Conservation (phyloP, 2,329 filamentous ascomycete species). For the Magnaporthales sp. region DNA sequence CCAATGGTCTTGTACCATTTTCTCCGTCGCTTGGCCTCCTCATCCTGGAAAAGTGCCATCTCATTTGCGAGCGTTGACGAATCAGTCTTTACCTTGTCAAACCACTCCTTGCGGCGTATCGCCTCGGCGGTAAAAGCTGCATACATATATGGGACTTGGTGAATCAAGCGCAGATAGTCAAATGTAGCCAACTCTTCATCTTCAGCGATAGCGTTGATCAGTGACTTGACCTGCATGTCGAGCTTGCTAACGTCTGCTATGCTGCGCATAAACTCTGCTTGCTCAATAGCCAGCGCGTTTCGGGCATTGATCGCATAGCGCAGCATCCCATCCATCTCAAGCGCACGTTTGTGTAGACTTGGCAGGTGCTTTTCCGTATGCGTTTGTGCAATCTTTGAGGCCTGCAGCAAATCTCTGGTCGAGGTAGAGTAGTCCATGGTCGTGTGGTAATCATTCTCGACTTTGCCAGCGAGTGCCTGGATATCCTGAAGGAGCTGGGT, state of each 20-base stretch:
- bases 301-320: conserved; percentile 54
- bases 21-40: conserved; percentile 79
- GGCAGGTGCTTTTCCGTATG: conserved; percentile 56
- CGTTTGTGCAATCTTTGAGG: conserved; percentile 53
- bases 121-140: conserved; percentile 83
- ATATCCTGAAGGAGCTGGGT: conserved; percentile 72
- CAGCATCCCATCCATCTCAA: conserved; percentile 54
- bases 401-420: conserved; percentile 49
- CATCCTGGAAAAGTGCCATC: conserved; percentile 84
- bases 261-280: conserved; percentile 67
- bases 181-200: conserved; percentile 74
- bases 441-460: conserved; percentile 77
- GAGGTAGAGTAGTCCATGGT: conserved; percentile 60
- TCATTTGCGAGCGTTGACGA: conserved; percentile 85
- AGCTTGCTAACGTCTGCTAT: conserved; percentile 74
- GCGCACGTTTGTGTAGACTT: conserved; percentile 42
- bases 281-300: conserved; percentile 57
- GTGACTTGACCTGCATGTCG: conserved; percentile 62
- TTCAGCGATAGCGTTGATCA: conserved; percentile 62
- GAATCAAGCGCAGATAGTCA: conserved; percentile 69
- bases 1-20: conserved; percentile 87
- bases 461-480: conserved; percentile 75
- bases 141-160: conserved; percentile 81
- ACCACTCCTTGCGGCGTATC: conserved; percentile 81
- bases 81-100: conserved; percentile 80